Percentiles rank a stretch among this genome's conserved stretches.
phyloP scores from a whole-genome alignment of 306 rosid species.

The Luffa acutangula region DNA sequence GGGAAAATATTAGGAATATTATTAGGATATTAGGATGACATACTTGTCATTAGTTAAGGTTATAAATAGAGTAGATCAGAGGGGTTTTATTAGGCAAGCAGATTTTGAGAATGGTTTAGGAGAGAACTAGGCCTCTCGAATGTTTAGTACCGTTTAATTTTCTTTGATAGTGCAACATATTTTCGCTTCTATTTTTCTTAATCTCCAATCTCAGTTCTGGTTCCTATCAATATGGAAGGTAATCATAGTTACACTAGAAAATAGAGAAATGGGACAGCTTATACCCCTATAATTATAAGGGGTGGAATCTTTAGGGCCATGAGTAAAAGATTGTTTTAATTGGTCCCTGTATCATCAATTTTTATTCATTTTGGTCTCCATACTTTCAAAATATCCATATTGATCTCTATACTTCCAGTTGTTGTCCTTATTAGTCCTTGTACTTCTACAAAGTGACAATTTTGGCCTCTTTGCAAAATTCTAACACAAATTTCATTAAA shows the following conservation, averaged over 20 bases:
- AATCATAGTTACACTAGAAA: background rate
- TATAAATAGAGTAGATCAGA: background rate
- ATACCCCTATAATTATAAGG: background rate
- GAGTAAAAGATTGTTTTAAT: background rate
- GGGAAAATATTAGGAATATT: background rate
- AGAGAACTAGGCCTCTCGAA: background rate
- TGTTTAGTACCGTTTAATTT: background rate
- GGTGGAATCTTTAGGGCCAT: background rate
- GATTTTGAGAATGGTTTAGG: background rate
- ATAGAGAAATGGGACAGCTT: background rate
- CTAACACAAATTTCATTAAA: background rate
- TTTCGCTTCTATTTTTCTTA: background rate
- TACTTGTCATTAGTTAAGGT: background rate
- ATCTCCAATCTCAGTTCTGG: background rate
- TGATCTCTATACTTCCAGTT: too few relatives aligned
- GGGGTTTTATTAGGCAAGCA: background rate
- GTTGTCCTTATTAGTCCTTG: too few relatives aligned
- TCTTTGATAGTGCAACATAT: background rate
- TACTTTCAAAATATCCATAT: too few relatives aligned
- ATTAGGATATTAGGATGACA: background rate
- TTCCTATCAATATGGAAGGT: background rate
- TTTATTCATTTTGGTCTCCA: too few relatives aligned
- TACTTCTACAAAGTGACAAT: background rate
- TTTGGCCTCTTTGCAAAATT: background rate
- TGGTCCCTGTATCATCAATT: background rate